A percentile compares a stretch with the other conserved stretches of the same genome.
Evolutionary conservation across 345 rosid genomes (phyloP).

Genomic region (Physaria fendleri): DNA sequence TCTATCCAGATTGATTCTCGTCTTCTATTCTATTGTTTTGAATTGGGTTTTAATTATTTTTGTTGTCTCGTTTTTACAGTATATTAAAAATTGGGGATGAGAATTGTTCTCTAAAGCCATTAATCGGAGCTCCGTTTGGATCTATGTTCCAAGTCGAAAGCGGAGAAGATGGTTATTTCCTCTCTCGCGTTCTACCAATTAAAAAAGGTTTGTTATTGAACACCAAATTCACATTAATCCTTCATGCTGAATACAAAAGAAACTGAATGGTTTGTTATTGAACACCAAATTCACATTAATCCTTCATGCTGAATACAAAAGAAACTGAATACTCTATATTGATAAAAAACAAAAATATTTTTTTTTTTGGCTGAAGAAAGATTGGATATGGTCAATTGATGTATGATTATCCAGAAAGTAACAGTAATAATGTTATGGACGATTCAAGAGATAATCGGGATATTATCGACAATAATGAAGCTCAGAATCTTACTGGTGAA

Average conservation of each 20-base stretch:
- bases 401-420: conserved; percentile 28
- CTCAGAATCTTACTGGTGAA: conserved; percentile 69
- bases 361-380: background rate
- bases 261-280: background rate
- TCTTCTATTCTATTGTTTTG: background rate
- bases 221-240: background rate
- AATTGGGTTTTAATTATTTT: background rate
- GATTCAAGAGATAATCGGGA: conserved; percentile 70
- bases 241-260: background rate
- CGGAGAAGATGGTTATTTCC: conserved; percentile 49
- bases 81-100: conserved; percentile 65
- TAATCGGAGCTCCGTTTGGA: conserved; percentile 84
- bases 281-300: background rate
- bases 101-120: conserved; percentile 55
- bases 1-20: background rate
- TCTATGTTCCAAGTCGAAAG: conserved; percentile 71
- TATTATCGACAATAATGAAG: conserved; percentile 71
- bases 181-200: conserved; percentile 46
- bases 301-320: background rate
- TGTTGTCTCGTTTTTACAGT: conserved; percentile 23
- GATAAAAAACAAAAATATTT: background rate
- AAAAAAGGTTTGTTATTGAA: conserved; percentile 40
- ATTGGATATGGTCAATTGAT: conserved; percentile 14
- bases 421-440: conserved; percentile 32
- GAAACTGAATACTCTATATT: background rate